phyloP scores from a whole-genome alignment of 306 rosid genomes.

The Cotoneaster glaucophyllus region DNA sequence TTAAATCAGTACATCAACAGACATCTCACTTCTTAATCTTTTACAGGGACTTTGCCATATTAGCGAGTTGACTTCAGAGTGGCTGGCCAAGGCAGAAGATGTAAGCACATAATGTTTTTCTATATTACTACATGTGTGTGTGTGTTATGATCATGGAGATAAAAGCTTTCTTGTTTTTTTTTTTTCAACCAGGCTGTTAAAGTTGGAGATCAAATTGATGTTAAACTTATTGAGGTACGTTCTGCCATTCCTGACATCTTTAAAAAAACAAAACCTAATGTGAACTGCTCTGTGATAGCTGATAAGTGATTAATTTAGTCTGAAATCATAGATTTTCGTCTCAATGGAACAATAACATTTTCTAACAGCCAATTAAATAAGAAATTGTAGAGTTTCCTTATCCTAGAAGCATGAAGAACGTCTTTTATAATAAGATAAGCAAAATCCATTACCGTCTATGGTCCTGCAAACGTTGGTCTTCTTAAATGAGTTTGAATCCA shows the following conservation, averaged over 20 bases:
- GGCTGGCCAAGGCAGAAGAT: constrained; percentile 95
- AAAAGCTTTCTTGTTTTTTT: constrained; percentile 2
- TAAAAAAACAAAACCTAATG: background rate
- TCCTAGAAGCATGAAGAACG: background rate
- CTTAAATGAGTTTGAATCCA: background rate
- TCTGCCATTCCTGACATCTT: background rate
- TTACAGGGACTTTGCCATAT: constrained; percentile 94
- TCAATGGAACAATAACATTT: background rate
- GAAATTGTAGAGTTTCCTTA: background rate
- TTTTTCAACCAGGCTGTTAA: constrained; percentile 70
- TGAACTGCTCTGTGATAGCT: background rate
- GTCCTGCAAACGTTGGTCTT: background rate
- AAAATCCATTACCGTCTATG: background rate
- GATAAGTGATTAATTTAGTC: background rate
- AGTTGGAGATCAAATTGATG: constrained; percentile 84
- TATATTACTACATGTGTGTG: background rate
- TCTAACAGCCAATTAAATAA: background rate
- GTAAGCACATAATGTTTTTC: constrained; percentile 32
- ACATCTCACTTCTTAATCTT: constrained; percentile 20
- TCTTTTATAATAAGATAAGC: background rate
- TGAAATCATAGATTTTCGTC: background rate
- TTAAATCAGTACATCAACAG: background rate
- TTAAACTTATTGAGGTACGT: constrained; percentile 90
- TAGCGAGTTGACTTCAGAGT: constrained; percentile 83
- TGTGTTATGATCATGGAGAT: background rate